These are phyloP conservation scores for Coniochaeta sp. DNA, from an alignment of 2,329 filamentous ascomycete species.

Conservation along the genomic window DNA sequence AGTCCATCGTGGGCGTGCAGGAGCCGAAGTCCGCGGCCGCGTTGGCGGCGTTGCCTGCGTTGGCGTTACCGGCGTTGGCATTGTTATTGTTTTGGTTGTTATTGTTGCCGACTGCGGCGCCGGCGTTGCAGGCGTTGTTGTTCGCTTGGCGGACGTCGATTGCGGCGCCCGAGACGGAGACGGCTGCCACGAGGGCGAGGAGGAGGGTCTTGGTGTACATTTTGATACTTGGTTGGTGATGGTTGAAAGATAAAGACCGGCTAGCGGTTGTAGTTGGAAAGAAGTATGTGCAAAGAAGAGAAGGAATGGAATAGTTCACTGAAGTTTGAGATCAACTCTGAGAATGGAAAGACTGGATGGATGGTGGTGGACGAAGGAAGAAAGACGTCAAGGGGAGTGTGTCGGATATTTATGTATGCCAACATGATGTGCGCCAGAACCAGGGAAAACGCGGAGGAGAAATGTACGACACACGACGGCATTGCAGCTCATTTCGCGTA, in stretches of 20 bases:
- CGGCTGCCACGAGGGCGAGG: slow-evolving; percentile 14
- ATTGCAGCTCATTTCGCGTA: not conserved
- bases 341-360: slow-evolving; percentile 6
- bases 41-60: slow-evolving; percentile 13
- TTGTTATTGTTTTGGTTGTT: slow-evolving; percentile 11
- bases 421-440: not conserved
- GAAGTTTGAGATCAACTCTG: slow-evolving; percentile 18
- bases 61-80: too few species aligned
- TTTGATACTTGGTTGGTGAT: not conserved
- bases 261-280: slow-evolving; percentile 12
- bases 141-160: not conserved
- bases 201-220: slow-evolving; percentile 19
- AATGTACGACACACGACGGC: not conserved
- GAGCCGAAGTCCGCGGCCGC: slow-evolving; percentile 38
- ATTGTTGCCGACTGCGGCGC: slow-evolving; percentile 7
- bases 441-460: not conserved
- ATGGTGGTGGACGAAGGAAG: not conserved
- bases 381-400: not conserved
- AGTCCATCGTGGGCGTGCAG: slow-evolving; percentile 47
- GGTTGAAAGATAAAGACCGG: slow-evolving; percentile 13
- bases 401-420: not conserved
- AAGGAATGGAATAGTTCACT: slow-evolving; percentile 17
- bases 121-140: too few species aligned
- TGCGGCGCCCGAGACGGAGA: slow-evolving; percentile 12
- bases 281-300: slow-evolving; percentile 6